Percentiles rank a stretch among this genome's conserved stretches.
phyloP scores from a whole-genome alignment of 2,329 filamentous ascomycete genomes.

The Trichophaea hybrida region DNA sequence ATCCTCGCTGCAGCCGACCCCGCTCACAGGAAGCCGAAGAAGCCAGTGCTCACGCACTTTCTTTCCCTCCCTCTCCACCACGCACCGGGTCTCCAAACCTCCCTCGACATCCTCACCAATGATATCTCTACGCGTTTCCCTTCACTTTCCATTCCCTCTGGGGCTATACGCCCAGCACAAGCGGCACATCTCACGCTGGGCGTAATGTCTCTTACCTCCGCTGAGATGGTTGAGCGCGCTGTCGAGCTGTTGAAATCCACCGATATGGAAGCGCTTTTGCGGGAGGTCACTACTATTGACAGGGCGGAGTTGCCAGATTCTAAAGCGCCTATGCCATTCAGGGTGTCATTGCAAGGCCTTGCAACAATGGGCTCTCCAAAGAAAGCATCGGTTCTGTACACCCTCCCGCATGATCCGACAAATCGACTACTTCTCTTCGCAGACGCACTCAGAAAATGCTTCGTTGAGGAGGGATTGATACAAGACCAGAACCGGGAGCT shows the following conservation, averaged over 20 bases:
- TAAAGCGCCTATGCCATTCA: slow-evolving; percentile 27
- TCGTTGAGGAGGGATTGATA: slow-evolving; percentile 44
- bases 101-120: slow-evolving; percentile 35
- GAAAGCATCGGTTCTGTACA: slow-evolving; percentile 51
- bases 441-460: slow-evolving; percentile 38
- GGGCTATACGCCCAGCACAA: slow-evolving; percentile 7
- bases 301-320: slow-evolving; percentile 3
- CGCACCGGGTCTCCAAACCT: slow-evolving; percentile 47
- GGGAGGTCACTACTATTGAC: slow-evolving; percentile 2
- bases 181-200: slow-evolving; percentile 14
- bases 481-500: slow-evolving; percentile 46
- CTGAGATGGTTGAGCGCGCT: slow-evolving; percentile 5
- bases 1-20: neutral
- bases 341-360: slow-evolving; percentile 42
- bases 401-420: slow-evolving; percentile 42
- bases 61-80: slow-evolving; percentile 61
- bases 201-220: slow-evolving; percentile 8
- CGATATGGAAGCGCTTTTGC: slow-evolving; percentile 20
- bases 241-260: slow-evolving; percentile 13
- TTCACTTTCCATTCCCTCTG: neutral
- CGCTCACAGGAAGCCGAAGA: slow-evolving; percentile 15
- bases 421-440: slow-evolving; percentile 44
- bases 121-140: slow-evolving; percentile 4
- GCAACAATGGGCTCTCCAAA: slow-evolving; percentile 45
- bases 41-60: slow-evolving; percentile 52